Conservation (phyloP, 2,329 filamentous ascomycete species). For the Basipetospora chlamydospora region DNA sequence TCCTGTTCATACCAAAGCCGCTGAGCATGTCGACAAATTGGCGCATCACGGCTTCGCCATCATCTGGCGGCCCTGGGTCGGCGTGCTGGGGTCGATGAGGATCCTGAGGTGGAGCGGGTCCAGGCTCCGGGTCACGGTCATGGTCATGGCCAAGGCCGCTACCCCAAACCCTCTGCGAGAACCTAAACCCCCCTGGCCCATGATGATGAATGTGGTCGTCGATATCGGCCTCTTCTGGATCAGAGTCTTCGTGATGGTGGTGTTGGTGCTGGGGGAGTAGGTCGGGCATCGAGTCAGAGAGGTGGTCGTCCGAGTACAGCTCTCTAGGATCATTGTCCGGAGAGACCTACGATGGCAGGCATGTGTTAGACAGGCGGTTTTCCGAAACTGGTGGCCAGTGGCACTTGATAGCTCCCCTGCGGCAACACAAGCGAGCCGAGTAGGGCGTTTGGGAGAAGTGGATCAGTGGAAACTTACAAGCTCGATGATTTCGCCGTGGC, state of each 20-base stretch:
- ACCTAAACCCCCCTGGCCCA: conserved; percentile 19
- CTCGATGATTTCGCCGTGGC: conserved; percentile 65
- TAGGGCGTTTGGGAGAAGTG: neutral
- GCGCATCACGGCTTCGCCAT: conserved; percentile 2
- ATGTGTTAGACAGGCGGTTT: no score
- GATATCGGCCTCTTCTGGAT: conserved; percentile 45
- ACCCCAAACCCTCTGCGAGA: conserved; percentile 20
- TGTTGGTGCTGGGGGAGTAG: conserved; percentile 9
- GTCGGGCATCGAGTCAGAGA: conserved; percentile 17
- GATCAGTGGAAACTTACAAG: conserved; percentile 47
- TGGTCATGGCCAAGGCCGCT: neutral
- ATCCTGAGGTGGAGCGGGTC: conserved; percentile 5
- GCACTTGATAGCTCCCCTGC: no score
- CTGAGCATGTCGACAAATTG: conserved; percentile 5
- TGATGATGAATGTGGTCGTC: conserved; percentile 33
- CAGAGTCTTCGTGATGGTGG: conserved; percentile 26
- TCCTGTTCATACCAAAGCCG: conserved; percentile 1
- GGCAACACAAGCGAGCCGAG: no score
- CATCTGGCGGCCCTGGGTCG: neutral
- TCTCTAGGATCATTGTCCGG: conserved; percentile 48
- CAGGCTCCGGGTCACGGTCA: no score
- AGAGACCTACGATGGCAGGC: conserved; percentile 26
- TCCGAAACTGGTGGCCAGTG: no score
- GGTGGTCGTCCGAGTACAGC: conserved; percentile 15
- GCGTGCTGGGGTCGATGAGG: conserved; percentile 5